Percentiles rank a stretch among this genome's conserved stretches.
phyloP scores from a whole-genome alignment of 495 filamentous ascomycete species.

The Aspergillus sclerotiicarbonarius region DNA sequence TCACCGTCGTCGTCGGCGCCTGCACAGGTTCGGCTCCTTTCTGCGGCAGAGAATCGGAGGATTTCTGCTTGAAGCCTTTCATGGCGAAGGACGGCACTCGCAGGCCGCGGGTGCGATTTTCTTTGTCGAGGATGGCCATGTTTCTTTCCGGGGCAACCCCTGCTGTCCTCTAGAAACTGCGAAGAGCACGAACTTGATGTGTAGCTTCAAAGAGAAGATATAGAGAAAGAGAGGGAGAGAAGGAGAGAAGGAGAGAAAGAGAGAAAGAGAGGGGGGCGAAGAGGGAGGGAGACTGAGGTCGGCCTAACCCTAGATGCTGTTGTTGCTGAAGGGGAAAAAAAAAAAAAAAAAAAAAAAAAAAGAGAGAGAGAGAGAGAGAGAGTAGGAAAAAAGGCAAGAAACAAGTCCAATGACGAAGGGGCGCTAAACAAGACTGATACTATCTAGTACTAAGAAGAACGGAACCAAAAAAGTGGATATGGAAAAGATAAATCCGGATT shows the following conservation, averaged over 20 bases:
- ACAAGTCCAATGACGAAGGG: too few relatives aligned
- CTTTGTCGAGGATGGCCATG: constrained; percentile 43
- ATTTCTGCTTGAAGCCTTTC: constrained; percentile 22
- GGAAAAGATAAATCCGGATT: constrained; percentile 3
- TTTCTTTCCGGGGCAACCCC: constrained; percentile 37
- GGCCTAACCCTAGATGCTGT: neutral
- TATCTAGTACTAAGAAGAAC: neutral
- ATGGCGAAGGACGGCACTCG: constrained; percentile 39
- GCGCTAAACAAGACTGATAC: too few relatives aligned
- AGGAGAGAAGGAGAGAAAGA: constrained; percentile 3
- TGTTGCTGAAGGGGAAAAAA: neutral
- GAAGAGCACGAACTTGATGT: neutral
- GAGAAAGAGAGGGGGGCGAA: neutral
- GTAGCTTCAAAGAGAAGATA: neutral
- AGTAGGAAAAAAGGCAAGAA: too few relatives aligned
- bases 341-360: too few relatives aligned
- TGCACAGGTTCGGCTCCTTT: constrained; percentile 13
- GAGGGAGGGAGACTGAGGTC: neutral
- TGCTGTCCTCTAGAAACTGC: constrained; percentile 6
- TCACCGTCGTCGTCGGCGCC: constrained; percentile 11
- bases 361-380: too few relatives aligned
- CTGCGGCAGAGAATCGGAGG: constrained; percentile 12
- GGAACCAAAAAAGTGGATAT: constrained; percentile 1
- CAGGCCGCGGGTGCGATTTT: constrained; percentile 39
- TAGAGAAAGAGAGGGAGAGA: constrained; percentile 7